Evolutionary conservation across 306 rosid species (phyloP), one percentile per base, ranked within the genome.

Genomic region (Ziziphus jujuba): DNA sequence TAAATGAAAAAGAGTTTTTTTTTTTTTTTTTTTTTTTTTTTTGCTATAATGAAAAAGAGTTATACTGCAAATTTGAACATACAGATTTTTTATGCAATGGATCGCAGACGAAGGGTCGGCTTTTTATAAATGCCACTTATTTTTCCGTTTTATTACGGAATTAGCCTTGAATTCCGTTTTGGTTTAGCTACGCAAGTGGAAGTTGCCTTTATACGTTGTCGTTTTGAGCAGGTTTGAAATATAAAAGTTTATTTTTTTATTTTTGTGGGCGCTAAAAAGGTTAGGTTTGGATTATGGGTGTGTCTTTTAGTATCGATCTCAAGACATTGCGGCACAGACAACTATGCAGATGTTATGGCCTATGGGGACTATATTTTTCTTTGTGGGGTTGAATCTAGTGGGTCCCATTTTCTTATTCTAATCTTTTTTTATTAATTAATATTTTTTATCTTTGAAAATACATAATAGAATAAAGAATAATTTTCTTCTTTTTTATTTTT

Each of bases 201-300:
- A 15, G 19, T 6, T 3, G 19, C 1, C n/a, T n/a, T 19, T 38
- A 17, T 50, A 24, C 70, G 65, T 10, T 36, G 70, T 68, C 74
- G 63, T 68, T 58, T 20, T 40, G 7, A 14, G 15, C 5, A 65
- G 28, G 20, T 59, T 31, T 47, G 10, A 67, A 67, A 58, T n/a
- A n/a, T n/a, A 65, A 20, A 10, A n/a, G n/a, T n/a, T n/a, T n/a
- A n/a, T n/a, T n/a, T n/a, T n/a, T n/a, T n/a, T n/a, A n/a, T n/a
- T n/a, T 50, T 20, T 56, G 61, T 50, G 66, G 71, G 74, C 69
- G 58, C 69, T 33, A 21, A 54, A 73, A 75, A 68, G 74, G 69
- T 61, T 34, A 43, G 6, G 44, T 69, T 75, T 69, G 75, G 59
- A 65, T 63, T 48, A 48, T 43, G 63, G 64, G 24, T 13, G 11